Evolutionary conservation across 2,329 filamentous ascomycete species (phyloP).

Genomic region (Graphilbum fragrans): DNA sequence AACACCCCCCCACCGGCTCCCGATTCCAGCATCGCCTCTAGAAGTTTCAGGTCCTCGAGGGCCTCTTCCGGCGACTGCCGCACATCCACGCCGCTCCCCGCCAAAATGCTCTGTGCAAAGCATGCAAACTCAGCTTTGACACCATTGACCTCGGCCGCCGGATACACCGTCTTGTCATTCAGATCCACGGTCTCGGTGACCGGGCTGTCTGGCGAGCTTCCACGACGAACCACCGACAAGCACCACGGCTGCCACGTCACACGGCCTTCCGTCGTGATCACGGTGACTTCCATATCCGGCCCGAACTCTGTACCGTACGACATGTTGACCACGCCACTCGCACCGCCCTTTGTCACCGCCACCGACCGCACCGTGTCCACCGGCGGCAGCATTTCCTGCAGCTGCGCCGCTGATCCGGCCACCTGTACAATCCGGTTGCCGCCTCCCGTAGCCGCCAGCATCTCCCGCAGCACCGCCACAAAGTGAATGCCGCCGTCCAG

Average conservation of each 20-base stretch:
- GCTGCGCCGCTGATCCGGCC: constrained; percentile 40
- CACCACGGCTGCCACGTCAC: constrained; percentile 13
- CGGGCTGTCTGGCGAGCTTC: not conserved
- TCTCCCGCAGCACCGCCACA: constrained; percentile 46
- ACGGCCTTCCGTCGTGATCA: constrained; percentile 16
- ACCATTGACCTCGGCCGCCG: constrained; percentile 9
- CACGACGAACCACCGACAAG: constrained; percentile 11
- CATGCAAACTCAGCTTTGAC: constrained; percentile 18
- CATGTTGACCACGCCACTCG: constrained; percentile 14
- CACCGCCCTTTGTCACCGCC: constrained; percentile 14
- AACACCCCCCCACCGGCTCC: constrained; percentile 10
- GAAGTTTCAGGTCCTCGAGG: constrained; percentile 17
- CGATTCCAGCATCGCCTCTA: constrained; percentile 18
- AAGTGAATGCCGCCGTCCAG: constrained; percentile 68
- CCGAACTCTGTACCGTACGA: constrained; percentile 21
- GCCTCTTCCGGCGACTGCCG: constrained; percentile 17
- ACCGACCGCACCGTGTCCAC: constrained; percentile 55
- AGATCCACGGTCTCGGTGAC: constrained; percentile 7
- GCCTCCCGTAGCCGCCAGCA: constrained; percentile 35
- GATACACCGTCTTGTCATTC: constrained; percentile 4
- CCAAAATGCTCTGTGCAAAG: constrained; percentile 15
- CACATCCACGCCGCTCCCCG: constrained; percentile 10
- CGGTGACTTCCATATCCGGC: constrained; percentile 12
- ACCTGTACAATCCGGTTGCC: constrained; percentile 17
- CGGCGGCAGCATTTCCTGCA: constrained; percentile 46